Conservation (phyloP, 257 asterid species). For the Nicotiana undulata region DNA sequence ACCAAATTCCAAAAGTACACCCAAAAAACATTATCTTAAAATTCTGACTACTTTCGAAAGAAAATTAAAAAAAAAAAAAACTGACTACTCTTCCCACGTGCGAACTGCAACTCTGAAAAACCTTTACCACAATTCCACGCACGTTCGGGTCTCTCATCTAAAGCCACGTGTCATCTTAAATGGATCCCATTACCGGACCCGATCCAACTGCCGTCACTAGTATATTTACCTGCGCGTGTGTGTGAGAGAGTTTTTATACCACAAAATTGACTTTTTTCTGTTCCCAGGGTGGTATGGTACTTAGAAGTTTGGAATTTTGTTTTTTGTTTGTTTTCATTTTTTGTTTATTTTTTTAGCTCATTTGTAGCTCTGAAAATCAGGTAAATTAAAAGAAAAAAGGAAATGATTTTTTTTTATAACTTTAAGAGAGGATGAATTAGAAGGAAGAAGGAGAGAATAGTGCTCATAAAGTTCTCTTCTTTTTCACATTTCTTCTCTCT, state of each 20-base stretch:
- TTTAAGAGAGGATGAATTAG: not conserved
- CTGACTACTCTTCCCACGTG: not conserved
- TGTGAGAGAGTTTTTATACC: not conserved
- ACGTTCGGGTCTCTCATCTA: not conserved
- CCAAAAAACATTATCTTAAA: not conserved
- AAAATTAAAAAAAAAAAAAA: not conserved
- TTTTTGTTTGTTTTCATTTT: not conserved
- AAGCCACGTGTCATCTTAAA: not conserved
- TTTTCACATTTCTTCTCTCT: conserved; percentile 29
- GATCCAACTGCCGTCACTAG: not conserved
- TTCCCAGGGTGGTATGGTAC: not conserved
- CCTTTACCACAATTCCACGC: not conserved
- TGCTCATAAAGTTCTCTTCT: conserved; percentile 20
- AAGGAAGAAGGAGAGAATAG: conserved; percentile 1
- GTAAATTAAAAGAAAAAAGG: not conserved
- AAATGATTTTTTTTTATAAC: not conserved
- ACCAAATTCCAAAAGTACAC: not conserved
- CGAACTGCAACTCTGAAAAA: not conserved
- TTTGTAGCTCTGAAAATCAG: conserved; percentile 27
- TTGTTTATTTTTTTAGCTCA: not conserved
- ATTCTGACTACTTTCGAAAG: not conserved
- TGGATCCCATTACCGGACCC: accelerated
- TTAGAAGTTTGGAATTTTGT: not conserved
- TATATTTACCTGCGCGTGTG: not conserved
- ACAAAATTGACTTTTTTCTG: conserved; percentile 19